phyloP scores from a whole-genome alignment of 257 asterid species.

The Solanum pinnatisectum region DNA sequence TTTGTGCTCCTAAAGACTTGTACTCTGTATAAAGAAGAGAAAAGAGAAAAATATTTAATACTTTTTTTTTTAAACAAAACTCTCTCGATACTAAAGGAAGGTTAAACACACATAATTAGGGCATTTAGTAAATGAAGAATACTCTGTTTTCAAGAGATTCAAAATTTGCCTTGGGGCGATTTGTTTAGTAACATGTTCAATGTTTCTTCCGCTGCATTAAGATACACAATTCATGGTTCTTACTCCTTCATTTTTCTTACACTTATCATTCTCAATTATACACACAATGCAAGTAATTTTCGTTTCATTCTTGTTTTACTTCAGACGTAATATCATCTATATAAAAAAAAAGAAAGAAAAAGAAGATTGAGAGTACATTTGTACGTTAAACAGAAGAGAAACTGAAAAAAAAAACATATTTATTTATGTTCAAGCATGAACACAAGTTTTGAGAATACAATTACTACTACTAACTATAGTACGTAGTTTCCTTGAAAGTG shows the following conservation, averaged over 20 bases:
- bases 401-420: background rate
- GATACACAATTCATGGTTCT: background rate
- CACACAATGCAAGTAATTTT: background rate
- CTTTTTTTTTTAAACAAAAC: no score
- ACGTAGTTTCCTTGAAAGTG: background rate
- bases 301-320: background rate
- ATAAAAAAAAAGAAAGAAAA: no score
- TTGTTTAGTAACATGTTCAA: no score
- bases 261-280: background rate
- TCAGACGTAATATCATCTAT: background rate
- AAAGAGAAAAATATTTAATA: no score
- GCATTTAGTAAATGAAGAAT: background rate
- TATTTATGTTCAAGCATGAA: background rate
- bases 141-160: background rate
- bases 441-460: background rate
- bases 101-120: no score
- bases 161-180: background rate
- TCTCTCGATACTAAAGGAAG: no score
- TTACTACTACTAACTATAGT: background rate
- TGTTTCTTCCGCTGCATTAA: background rate
- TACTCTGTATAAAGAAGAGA: no score
- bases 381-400: no score
- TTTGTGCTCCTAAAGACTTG: no score
- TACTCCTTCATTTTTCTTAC: background rate
- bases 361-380: no score